These are phyloP conservation scores for Phytopythium mirpurense DNA, from an alignment of 352 stramenopile species.

Conservation along the genomic window DNA sequence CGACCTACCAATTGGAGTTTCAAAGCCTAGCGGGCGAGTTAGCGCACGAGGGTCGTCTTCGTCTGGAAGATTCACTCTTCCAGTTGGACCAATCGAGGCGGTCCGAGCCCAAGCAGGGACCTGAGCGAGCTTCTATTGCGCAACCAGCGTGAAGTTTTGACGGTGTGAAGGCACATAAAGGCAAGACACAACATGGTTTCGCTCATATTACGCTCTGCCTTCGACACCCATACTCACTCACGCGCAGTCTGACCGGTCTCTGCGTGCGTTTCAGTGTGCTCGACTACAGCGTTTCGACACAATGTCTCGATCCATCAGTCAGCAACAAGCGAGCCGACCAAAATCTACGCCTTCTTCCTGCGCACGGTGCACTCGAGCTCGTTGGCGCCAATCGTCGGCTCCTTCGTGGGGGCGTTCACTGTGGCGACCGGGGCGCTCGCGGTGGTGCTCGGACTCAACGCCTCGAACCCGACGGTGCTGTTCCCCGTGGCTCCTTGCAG, in stretches of 20 bases:
- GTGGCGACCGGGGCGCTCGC: background rate
- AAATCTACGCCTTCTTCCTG: conserved; percentile 1
- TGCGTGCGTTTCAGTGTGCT: background rate
- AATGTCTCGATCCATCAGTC: background rate
- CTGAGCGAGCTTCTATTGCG: too few relatives aligned
- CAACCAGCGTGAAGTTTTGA: too few relatives aligned
- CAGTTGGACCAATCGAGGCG: conserved; percentile 20
- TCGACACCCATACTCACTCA: background rate
- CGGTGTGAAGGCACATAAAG: too few relatives aligned
- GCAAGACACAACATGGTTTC: too few relatives aligned
- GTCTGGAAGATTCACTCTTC: conserved; percentile 6
- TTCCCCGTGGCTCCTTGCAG: conserved; percentile 4
- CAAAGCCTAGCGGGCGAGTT: background rate
- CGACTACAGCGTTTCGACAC: background rate
- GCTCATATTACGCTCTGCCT: background rate
- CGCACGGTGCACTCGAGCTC: background rate
- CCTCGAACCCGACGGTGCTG: conserved; percentile 1
- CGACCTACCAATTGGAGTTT: background rate
- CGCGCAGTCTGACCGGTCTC: background rate
- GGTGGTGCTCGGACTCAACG: background rate
- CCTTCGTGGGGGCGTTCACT: background rate
- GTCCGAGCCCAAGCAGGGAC: conserved; percentile 16
- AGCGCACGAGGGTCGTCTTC: background rate
- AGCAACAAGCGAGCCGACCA: background rate
- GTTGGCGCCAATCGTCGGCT: background rate